A percentile compares a stretch with the other conserved stretches of the same genome.
Evolutionary conservation across 352 stramenopile genomes (phyloP).

Genomic region (Globisporangium radiosum): DNA sequence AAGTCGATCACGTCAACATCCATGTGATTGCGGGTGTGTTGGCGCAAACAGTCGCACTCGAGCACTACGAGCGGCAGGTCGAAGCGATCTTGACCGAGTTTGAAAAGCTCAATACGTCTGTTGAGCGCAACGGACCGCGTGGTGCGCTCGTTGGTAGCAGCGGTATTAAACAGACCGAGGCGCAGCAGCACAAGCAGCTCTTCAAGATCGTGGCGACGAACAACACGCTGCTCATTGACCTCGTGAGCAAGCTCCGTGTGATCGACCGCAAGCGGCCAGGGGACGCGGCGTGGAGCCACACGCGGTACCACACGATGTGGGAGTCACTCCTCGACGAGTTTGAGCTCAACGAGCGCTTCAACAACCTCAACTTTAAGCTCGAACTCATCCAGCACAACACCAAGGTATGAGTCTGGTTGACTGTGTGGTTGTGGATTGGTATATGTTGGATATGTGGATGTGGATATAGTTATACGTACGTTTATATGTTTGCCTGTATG

Average conservation of each 20-base stretch:
- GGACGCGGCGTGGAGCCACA: slow-evolving; percentile 94
- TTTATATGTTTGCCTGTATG: slow-evolving; percentile 2
- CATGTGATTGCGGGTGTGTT: slow-evolving; percentile 94
- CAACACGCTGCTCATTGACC: slow-evolving; percentile 95
- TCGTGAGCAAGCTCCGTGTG: slow-evolving; percentile 94
- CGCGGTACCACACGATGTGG: slow-evolving; percentile 92
- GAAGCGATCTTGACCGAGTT: slow-evolving; percentile 94
- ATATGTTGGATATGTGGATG: too few species aligned
- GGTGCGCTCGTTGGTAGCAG: slow-evolving; percentile 60
- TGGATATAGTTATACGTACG: background rate
- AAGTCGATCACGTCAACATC: slow-evolving; percentile 82
- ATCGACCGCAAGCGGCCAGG: slow-evolving; percentile 90
- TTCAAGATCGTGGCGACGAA: slow-evolving; percentile 93
- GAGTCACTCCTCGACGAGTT: slow-evolving; percentile 88
- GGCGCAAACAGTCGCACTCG: slow-evolving; percentile 93
- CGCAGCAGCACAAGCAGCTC: slow-evolving; percentile 70
- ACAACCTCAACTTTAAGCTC: slow-evolving; percentile 97
- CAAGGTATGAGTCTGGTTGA: slow-evolving; percentile 53
- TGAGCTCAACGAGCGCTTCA: slow-evolving; percentile 92
- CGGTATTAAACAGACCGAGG: slow-evolving; percentile 47
- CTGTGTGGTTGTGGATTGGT: background rate
- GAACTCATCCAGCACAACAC: slow-evolving; percentile 97
- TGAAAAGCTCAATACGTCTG: slow-evolving; percentile 88
- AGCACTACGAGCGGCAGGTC: slow-evolving; percentile 94
- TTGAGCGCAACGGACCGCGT: slow-evolving; percentile 69